Evolutionary conservation across 2,329 filamentous ascomycete species (phyloP), one percentile per base, ranked within the genome.

Genomic region (Domatiomyces catenatus): DNA sequence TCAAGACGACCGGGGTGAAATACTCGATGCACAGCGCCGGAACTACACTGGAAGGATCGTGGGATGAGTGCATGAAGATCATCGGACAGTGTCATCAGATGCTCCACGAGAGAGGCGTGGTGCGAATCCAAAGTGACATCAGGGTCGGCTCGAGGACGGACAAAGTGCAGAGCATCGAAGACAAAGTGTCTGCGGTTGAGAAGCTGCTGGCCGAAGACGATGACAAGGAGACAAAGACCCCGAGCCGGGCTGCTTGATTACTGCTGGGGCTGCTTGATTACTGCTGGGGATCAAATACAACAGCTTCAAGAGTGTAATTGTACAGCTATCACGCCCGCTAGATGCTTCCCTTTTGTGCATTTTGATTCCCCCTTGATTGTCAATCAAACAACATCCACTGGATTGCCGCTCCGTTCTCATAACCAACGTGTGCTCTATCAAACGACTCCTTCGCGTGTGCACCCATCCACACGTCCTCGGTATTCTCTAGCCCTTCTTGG

Each of bases 1-100:
- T 98, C 60, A 80, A 84, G 67, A 80, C 78, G 49, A 92, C 84
- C 59, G 87, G 87, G 1, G 67, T 96, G 55, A 81, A 79, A 56
- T 90, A 89, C 64, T 81, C 77, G 46, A 92, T 96, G 86, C 90
- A 96, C 69, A 89, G 86, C 22, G 89, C 88, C 1, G 92, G 90
- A 10, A 95, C 90, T 0, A 96, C 90, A 0, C 77, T 96, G 50
- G 90, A 96, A 71, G 92, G 90, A 2, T 76, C 80, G 42, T 96
- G 92, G 90, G 85, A 93, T 57, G 79, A 84, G 28, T 88, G 94
- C 52, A 88, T 94, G 75, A 74, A 71, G 50, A 75, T 89, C 24
- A 84, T 94, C 58, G 88, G 88, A n/a, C 85, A 90, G 69, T 86
- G 85, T 2, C 88, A 94, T 69, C 75, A 76, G 0, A 71, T 86